Percentiles rank a stretch among this genome's conserved stretches.
phyloP scores from a whole-genome alignment of 2,329 filamentous ascomycete genomes.

The Knufia fluminis region DNA sequence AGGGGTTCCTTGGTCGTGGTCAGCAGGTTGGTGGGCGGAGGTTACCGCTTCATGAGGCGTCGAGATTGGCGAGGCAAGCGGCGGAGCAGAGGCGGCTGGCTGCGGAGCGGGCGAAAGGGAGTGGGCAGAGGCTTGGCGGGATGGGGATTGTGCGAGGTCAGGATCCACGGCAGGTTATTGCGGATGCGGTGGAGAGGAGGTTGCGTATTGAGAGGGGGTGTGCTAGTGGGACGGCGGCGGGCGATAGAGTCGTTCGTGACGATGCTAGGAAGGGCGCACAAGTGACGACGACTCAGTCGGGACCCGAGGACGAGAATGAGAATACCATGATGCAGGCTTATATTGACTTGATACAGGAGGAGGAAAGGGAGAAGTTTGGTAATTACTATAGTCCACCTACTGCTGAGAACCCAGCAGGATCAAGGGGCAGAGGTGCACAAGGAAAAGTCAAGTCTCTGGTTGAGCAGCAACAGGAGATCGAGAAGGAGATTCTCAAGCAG shows the following conservation, averaged over 20 bases:
- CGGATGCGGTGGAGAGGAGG: constrained; percentile 60
- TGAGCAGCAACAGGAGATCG: constrained; percentile 15
- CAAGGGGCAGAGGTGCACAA: constrained; percentile 29
- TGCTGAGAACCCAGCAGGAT: constrained; percentile 44
- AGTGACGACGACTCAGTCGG: constrained; percentile 73
- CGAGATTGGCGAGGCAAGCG: constrained; percentile 61
- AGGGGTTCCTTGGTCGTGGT: constrained; percentile 73
- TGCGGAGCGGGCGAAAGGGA: constrained; percentile 39
- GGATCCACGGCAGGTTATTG: constrained; percentile 64
- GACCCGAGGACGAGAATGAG: constrained; percentile 84
- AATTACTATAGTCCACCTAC: constrained; percentile 45
- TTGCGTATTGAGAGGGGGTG: constrained; percentile 63
- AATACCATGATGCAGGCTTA: constrained; percentile 75
- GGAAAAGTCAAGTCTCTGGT: constrained; percentile 10
- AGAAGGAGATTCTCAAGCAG: constrained; percentile 8
- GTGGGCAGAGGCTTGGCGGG: constrained; percentile 66
- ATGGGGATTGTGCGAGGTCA: constrained; percentile 45
- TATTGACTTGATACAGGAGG: constrained; percentile 78
- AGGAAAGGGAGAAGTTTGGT: constrained; percentile 55
- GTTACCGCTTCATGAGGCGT: constrained; percentile 63
- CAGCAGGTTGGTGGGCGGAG: constrained; percentile 59
- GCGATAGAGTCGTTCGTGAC: constrained; percentile 56
- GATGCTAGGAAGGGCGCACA: constrained; percentile 52
- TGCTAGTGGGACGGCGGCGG: constrained; percentile 59
- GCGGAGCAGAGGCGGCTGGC: constrained; percentile 60